Evolutionary conservation across 345 rosid genomes (phyloP).

Genomic region (Reutealis trisperma): DNA sequence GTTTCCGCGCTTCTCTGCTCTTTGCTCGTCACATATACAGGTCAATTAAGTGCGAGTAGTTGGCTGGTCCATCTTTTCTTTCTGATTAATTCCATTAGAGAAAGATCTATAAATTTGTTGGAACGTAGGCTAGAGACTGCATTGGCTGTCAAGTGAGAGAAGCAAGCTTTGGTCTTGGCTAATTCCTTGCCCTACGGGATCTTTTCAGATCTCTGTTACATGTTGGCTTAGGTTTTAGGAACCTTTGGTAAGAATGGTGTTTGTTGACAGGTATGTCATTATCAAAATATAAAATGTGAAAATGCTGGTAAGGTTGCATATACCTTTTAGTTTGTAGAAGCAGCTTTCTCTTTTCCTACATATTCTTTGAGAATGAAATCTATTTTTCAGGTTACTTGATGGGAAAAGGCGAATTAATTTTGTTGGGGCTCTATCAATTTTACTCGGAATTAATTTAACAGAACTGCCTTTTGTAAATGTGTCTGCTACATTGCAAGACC

Average conservation of each 20-base stretch:
- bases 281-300: neutral
- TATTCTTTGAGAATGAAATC: neutral
- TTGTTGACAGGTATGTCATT: neutral
- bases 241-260: neutral
- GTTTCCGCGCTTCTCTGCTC: conserved; percentile 45
- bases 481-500: no score
- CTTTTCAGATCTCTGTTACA: neutral
- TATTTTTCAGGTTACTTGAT: neutral
- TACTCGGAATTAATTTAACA: neutral
- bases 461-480: no score
- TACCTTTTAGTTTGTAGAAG: neutral
- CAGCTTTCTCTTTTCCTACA: neutral
- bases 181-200: neutral
- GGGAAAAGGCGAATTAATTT: neutral
- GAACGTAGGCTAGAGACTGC: neutral
- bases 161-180: neutral
- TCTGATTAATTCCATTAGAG: neutral
- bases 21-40: conserved; percentile 52
- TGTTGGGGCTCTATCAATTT: neutral
- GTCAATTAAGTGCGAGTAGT: conserved; percentile 42
- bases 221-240: neutral
- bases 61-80: no score
- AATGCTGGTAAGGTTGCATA: neutral
- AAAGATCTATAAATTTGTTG: neutral
- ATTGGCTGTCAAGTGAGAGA: neutral